Percentiles rank a stretch among this genome's conserved stretches.
These are phyloP conservation scores for barley (Hordeum vulgare) DNA, from an alignment of 176 grass and related monocot species.

Conservation along the genomic window MorexV3_pseudomolecules_assembly NC_058522.1:4912697-4913196, in stretches of 20 bases:
- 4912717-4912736: slow-evolving; percentile 89
- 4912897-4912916: slow-evolving; percentile 88
- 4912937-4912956: slow-evolving; percentile 95
- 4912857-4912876: slow-evolving; percentile 18
- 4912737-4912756: slow-evolving; percentile 87
- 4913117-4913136: background rate
- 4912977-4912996: background rate
- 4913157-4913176: background rate
- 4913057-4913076: slow-evolving; percentile 96
- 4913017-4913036: background rate
- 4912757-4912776: slow-evolving; percentile 83
- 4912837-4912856: background rate
- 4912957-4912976: slow-evolving; percentile 56
- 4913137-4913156: no score
- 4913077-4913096: slow-evolving; percentile 89
- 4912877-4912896: slow-evolving; percentile 96
- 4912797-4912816: background rate
- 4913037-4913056: slow-evolving; percentile 16
- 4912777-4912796: background rate
- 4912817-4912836: background rate
- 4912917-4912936: slow-evolving; percentile 87
- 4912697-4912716: background rate
- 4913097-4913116: slow-evolving; percentile 60
- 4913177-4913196: background rate
- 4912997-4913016: background rate